Conservation (phyloP, 2,329 filamentous ascomycete genomes). For the Emydomyces testavorans region DNA sequence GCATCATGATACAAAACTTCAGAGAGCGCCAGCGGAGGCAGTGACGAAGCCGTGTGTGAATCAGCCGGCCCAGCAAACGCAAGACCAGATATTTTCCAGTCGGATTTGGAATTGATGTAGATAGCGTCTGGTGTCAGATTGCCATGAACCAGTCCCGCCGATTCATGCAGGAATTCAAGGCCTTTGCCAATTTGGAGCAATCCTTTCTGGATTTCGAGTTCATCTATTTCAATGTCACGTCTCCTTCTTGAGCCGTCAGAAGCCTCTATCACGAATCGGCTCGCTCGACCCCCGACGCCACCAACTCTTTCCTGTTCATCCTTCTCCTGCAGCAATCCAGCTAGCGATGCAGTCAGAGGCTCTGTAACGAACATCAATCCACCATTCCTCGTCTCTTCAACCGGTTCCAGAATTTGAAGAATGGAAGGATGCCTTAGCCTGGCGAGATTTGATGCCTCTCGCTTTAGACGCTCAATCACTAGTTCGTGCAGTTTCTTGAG, state of each 20-base stretch:
- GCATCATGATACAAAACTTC: conserved; percentile 79
- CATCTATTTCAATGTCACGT: conserved; percentile 84
- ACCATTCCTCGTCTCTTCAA: conserved; percentile 84
- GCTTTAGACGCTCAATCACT: conserved; percentile 79
- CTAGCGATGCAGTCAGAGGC: conserved; percentile 76
- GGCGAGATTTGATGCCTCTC: conserved; percentile 80
- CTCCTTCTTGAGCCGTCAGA: conserved; percentile 59
- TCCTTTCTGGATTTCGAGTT: conserved; percentile 95
- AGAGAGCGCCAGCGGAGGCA: conserved; percentile 67
- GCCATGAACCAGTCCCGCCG: conserved; percentile 82
- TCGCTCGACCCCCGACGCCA: conserved; percentile 57
- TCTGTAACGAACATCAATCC: conserved; percentile 95
- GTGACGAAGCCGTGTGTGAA: conserved; percentile 61
- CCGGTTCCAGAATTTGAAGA: conserved; percentile 82
- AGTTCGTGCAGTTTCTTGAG: conserved; percentile 78
- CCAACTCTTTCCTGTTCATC: conserved; percentile 68
- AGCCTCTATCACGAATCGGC: conserved; percentile 71
- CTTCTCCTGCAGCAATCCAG: conserved; percentile 71
- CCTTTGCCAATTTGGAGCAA: conserved; percentile 86
- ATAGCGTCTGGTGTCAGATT: conserved; percentile 91
- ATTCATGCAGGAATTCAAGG: conserved; percentile 89
- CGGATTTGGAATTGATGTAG: conserved; percentile 90
- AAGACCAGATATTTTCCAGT: conserved; percentile 97
- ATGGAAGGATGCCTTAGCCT: conserved; percentile 83
- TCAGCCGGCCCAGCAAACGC: conserved; percentile 76